A percentile compares a stretch with the other conserved stretches of the same genome.
These are phyloP conservation scores for Kwoniella dejecticola DNA, from an alignment of 768 basidiomycete genomes.

Conservation along the genomic window DNA sequence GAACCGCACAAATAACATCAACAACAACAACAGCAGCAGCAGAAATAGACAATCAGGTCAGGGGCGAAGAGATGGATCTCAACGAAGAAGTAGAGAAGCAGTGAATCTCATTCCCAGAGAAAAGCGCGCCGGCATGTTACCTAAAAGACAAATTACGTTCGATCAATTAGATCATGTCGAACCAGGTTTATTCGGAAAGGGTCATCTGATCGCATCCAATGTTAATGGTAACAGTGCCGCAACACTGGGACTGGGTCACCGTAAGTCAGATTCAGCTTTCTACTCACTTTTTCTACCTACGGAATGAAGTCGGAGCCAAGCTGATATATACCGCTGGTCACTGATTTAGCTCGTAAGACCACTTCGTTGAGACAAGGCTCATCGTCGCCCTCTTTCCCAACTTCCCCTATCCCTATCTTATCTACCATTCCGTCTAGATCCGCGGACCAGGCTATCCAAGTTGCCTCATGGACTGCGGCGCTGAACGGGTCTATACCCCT, in stretches of 20 bases:
- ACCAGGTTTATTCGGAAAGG: conserved; percentile 20
- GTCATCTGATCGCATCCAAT: neutral
- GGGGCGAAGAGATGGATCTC: neutral
- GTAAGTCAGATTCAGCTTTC: conserved; percentile 2
- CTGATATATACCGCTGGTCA: neutral
- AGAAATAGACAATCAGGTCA: conserved; percentile 1
- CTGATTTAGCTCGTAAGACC: conserved; percentile 11
- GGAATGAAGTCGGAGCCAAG: neutral
- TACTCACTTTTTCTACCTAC: conserved; percentile 1
- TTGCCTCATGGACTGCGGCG: conserved; percentile 17
- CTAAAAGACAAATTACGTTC: conserved; percentile 19
- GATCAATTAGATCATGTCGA: conserved; percentile 16
- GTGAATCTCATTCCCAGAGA: conserved; percentile 4
- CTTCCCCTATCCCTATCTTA: conserved; percentile 13
- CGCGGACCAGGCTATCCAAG: conserved; percentile 16
- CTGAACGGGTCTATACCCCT: conserved; percentile 13
- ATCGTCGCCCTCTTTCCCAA: conserved; percentile 6
- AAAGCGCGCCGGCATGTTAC: conserved; percentile 21
- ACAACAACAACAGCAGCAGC: too few relatives aligned
- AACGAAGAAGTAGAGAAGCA: neutral
- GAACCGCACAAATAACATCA: neutral
- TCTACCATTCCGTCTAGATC: conserved; percentile 14
- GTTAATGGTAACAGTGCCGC: neutral
- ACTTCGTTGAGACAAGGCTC: conserved; percentile 1
- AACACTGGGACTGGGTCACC: conserved; percentile 5